Evolutionary conservation across 352 stramenopile genomes (phyloP).

Genomic region (Pythium sukuiense): DNA sequence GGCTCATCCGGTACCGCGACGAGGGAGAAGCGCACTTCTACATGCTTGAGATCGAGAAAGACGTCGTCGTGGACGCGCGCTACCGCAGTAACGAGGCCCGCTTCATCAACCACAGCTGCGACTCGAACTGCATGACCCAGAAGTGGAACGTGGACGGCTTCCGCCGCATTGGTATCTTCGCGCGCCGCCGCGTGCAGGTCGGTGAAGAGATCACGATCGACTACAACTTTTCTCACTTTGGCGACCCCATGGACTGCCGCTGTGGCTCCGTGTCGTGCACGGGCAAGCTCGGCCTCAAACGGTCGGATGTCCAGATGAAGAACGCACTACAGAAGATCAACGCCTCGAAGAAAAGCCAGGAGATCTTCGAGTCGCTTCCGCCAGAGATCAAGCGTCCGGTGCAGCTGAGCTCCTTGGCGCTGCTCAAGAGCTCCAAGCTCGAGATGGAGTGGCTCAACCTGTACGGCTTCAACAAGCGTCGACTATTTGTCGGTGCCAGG

Average conservation of each 20-base stretch:
- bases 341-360: slow-evolving; percentile 23
- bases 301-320: slow-evolving; percentile 38
- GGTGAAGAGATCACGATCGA: slow-evolving; percentile 84
- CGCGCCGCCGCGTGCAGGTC: slow-evolving; percentile 49
- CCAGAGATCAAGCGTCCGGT: slow-evolving; percentile 64
- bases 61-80: slow-evolving; percentile 84
- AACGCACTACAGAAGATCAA: slow-evolving; percentile 9
- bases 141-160: slow-evolving; percentile 89
- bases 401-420: slow-evolving; percentile 63
- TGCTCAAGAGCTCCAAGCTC: slow-evolving; percentile 76
- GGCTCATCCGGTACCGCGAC: slow-evolving; percentile 54
- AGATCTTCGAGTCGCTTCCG: slow-evolving; percentile 31
- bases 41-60: slow-evolving; percentile 87
- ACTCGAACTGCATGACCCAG: slow-evolving; percentile 93
- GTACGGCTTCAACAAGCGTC: slow-evolving; percentile 64
- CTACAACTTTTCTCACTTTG: slow-evolving; percentile 87
- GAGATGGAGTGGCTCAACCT: slow-evolving; percentile 59
- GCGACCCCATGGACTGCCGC: slow-evolving; percentile 72
- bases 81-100: slow-evolving; percentile 91
- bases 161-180: slow-evolving; percentile 80
- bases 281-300: slow-evolving; percentile 74
- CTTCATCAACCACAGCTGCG: slow-evolving; percentile 96
- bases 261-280: slow-evolving; percentile 72
- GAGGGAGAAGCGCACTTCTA: slow-evolving; percentile 80
- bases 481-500: slow-evolving; percentile 62